A percentile compares a stretch with the other conserved stretches of the same genome.
phyloP scores from a whole-genome alignment of 805 yeast genomes.

The Cyberlindnera petersonii region DNA sequence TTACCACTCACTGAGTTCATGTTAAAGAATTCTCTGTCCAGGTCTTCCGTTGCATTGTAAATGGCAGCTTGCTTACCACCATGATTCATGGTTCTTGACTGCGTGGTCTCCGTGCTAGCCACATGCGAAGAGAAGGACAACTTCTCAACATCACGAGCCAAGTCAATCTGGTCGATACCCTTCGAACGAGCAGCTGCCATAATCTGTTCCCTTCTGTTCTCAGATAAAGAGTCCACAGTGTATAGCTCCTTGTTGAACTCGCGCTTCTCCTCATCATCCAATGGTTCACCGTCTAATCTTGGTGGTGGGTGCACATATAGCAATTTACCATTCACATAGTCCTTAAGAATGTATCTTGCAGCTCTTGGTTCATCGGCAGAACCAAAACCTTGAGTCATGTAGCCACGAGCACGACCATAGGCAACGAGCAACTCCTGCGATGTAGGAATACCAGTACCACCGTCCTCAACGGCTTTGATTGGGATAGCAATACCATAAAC shows the following conservation, averaged over 20 bases:
- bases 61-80: conserved; percentile 84
- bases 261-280: conserved; percentile 47
- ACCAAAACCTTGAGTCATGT: conserved; percentile 95
- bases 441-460: conserved; percentile 86
- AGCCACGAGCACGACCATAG: conserved; percentile 95
- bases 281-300: conserved; percentile 41
- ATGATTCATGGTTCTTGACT: conserved; percentile 54
- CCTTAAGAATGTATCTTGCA: conserved; percentile 86
- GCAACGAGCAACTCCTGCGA: conserved; percentile 86
- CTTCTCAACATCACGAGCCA: conserved; percentile 63
- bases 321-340: conserved; percentile 89
- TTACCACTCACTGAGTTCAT: conserved; percentile 63
- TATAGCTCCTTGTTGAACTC: conserved; percentile 76
- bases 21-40: conserved; percentile 82
- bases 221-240: conserved; percentile 61
- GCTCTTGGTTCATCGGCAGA: conserved; percentile 96
- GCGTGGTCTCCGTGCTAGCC: conserved; percentile 42
- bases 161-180: conserved; percentile 53
- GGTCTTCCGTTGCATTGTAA: conserved; percentile 72
- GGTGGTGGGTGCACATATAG: conserved; percentile 90
- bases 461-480: conserved; percentile 72
- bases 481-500: conserved; percentile 89
- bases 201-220: conserved; percentile 68
- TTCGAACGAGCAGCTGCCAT: conserved; percentile 55
- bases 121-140: conserved; percentile 79